Evolutionary conservation across 441 rosid genomes (phyloP).

Genomic region (Sinapis alba): DNA sequence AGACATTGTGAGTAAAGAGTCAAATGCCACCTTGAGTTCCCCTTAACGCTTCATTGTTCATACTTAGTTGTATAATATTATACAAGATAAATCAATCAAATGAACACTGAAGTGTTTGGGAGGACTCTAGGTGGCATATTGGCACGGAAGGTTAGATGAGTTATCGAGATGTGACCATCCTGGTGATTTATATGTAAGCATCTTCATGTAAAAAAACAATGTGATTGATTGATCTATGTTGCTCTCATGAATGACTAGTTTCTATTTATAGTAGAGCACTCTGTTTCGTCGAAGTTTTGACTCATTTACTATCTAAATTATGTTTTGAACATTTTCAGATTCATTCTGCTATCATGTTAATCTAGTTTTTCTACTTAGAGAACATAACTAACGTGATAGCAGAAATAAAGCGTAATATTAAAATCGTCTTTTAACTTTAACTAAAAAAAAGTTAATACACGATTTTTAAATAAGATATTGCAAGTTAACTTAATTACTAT

Average conservation of each 20-base stretch:
- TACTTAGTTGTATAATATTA: not conserved
- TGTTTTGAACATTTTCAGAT: not conserved
- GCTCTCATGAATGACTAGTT: not conserved
- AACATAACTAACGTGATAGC: too few species aligned
- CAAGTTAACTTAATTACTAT: too few species aligned
- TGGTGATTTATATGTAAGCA: not conserved
- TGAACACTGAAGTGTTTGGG: conserved; percentile 52
- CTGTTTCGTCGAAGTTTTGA: not conserved
- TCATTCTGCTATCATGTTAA: not conserved
- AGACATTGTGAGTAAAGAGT: not conserved
- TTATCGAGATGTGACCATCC: not conserved
- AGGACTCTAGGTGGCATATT: conserved; percentile 48
- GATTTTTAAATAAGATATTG: too few species aligned
- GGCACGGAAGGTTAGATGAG: conserved; percentile 2
- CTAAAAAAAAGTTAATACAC: too few species aligned
- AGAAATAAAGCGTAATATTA: too few species aligned
- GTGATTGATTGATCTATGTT: not conserved
- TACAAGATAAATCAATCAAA: not conserved
- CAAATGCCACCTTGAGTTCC: conserved; percentile 41
- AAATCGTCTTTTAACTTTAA: too few species aligned
- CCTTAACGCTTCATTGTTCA: conserved; percentile 39
- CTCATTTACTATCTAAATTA: not conserved
- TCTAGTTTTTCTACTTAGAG: not conserved
- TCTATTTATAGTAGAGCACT: not conserved
- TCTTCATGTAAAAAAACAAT: not conserved